A percentile compares a stretch with the other conserved stretches of the same genome.
phyloP scores from a whole-genome alignment of 2,329 filamentous ascomycete genomes.

The Dactylellina sp. region DNA sequence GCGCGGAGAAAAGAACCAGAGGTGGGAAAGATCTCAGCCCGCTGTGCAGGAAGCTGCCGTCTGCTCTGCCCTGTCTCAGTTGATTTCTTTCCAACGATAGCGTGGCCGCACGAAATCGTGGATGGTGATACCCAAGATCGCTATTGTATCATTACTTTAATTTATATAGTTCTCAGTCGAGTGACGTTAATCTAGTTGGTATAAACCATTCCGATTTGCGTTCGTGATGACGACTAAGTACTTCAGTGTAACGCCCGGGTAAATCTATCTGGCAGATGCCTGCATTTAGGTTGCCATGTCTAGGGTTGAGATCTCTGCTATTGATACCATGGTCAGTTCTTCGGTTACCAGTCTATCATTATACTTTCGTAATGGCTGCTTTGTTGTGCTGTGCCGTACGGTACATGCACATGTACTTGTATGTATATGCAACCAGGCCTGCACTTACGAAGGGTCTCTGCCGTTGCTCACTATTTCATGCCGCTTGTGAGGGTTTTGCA shows the following conservation, averaged over 20 bases:
- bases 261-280: too few species aligned
- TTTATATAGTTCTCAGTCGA: too few species aligned
- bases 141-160: too few species aligned
- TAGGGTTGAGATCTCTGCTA: too few species aligned
- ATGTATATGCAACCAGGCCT: conserved; percentile 25
- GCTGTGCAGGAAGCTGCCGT: background rate
- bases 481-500: conserved; percentile 3
- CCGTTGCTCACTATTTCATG: conserved; percentile 20
- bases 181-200: too few species aligned
- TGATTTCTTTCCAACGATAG: background rate
- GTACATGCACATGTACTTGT: conserved; percentile 21
- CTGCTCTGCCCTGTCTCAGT: conserved; percentile 11
- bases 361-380: background rate
- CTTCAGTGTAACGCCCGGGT: too few species aligned
- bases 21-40: background rate
- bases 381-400: conserved; percentile 6
- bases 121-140: too few species aligned
- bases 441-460: background rate
- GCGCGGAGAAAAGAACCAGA: background rate
- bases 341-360: too few species aligned
- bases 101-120: background rate
- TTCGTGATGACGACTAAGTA: too few species aligned
- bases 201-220: too few species aligned
- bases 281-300: too few species aligned
- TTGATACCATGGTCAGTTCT: conserved; percentile 14